Percentiles rank a stretch among this genome's conserved stretches.
Evolutionary conservation across 179 eudicot species (phyloP).

Genomic region (Carnegiea gigantea): DNA sequence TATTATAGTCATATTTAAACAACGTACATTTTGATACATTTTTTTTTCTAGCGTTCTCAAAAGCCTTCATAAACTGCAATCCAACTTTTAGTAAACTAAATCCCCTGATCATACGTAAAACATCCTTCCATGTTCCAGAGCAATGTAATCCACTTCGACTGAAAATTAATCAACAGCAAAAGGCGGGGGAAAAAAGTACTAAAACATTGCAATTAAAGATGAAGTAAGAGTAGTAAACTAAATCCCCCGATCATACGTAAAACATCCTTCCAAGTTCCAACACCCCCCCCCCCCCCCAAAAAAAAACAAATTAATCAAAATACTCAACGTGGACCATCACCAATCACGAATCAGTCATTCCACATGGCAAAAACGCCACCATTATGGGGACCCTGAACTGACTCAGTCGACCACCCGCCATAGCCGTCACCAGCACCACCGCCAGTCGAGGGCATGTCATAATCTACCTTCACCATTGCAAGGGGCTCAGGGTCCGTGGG

Average conservation of each 20-base stretch:
- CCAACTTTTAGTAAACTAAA: too few relatives aligned
- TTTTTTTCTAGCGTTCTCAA: too few relatives aligned
- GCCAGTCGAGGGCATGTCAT: conserved; percentile 30
- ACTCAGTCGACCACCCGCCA: conserved; percentile 1
- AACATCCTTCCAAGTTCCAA: neutral
- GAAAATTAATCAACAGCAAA: neutral
- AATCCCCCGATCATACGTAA: neutral
- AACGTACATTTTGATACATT: too few relatives aligned
- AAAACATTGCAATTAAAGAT: conserved; percentile 6
- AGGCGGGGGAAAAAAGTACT: neutral
- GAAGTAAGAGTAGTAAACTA: neutral
- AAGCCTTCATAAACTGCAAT: too few relatives aligned
- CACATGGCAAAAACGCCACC: conserved; percentile 37
- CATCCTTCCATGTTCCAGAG: too few relatives aligned
- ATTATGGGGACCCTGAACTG: neutral
- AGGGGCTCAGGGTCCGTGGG: conserved; percentile 26
- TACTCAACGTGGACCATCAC: neutral
- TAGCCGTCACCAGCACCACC: neutral
- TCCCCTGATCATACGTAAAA: too few relatives aligned
- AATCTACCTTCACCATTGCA: conserved; percentile 36
- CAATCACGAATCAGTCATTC: conserved; percentile 21
- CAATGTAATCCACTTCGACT: neutral
- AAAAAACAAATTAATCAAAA: neutral
- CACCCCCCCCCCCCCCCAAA: neutral
- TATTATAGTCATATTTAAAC: too few relatives aligned